Evolutionary conservation across 176 grass and related monocot genomes (phyloP).

Genomic region (Elaeis guineensis): DNA sequence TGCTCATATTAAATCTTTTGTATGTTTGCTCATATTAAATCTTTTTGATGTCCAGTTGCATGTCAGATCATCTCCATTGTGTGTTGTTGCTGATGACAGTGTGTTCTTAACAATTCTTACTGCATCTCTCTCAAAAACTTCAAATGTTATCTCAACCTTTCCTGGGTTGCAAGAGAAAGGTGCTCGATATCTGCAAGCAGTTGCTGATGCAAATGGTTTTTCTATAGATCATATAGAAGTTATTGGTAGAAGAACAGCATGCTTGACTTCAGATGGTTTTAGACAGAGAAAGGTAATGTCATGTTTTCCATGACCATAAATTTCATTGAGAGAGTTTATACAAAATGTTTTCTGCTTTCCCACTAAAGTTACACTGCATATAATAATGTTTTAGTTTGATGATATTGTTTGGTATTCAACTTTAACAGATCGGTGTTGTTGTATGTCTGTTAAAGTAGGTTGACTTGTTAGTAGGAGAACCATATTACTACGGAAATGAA

Average conservation of each 20-base stretch:
- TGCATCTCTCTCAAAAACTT: conserved; percentile 54
- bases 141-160: conserved; percentile 62
- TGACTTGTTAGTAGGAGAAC: conserved; percentile 65
- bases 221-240: conserved; percentile 54
- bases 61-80: conserved; percentile 46
- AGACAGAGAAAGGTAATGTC: conserved; percentile 56
- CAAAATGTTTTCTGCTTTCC: no score
- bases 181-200: conserved; percentile 44
- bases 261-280: conserved; percentile 36
- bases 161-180: conserved; percentile 62
- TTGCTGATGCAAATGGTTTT: conserved; percentile 65
- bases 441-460: conserved; percentile 19
- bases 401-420: no score
- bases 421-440: no score
- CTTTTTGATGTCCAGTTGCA: conserved; percentile 41
- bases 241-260: conserved; percentile 43
- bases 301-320: not conserved
- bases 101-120: conserved; percentile 59
- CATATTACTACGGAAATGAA: conserved; percentile 84
- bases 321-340: conserved; percentile 6
- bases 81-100: conserved; percentile 83
- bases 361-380: no score
- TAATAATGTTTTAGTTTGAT: no score
- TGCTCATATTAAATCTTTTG: no score
- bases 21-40: not conserved